phyloP scores from a whole-genome alignment of 2,329 filamentous ascomycete species.

The Elsinoe perseae region DNA sequence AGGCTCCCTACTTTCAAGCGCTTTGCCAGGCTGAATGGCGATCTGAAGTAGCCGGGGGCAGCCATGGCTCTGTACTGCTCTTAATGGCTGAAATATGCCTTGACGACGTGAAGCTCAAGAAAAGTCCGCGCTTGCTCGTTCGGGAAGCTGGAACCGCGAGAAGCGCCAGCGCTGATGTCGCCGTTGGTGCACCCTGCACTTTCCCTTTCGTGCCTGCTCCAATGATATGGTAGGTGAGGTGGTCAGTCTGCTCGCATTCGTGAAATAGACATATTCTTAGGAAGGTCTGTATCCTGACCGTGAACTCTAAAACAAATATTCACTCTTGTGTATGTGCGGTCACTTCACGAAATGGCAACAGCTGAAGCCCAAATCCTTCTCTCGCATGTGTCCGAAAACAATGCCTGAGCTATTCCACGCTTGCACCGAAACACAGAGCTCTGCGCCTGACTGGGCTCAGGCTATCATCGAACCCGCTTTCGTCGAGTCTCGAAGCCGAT shows the following conservation, averaged over 20 bases:
- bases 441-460: neutral
- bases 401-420: neutral
- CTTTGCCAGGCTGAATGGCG: slow-evolving; percentile 37
- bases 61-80: slow-evolving; percentile 32
- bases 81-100: neutral
- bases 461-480: neutral
- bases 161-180: neutral
- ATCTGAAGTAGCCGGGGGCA: slow-evolving; percentile 37
- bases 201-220: neutral
- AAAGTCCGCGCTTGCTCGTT: slow-evolving; percentile 1
- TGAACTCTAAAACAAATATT: too few species aligned
- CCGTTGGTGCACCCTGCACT: neutral
- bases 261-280: neutral
- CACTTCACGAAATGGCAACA: neutral
- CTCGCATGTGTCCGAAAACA: neutral
- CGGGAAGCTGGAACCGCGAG: neutral
- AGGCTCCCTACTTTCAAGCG: slow-evolving; percentile 33
- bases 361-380: neutral
- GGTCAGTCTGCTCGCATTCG: neutral
- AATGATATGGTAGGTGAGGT: neutral
- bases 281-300: neutral
- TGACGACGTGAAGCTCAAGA: neutral
- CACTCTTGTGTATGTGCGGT: too few species aligned
- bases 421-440: neutral
- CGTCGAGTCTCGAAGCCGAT: neutral